Percentiles rank a stretch among this genome's conserved stretches.
phyloP scores from a whole-genome alignment of 352 stramenopile species.

The Aphanomyces invadans region DNA sequence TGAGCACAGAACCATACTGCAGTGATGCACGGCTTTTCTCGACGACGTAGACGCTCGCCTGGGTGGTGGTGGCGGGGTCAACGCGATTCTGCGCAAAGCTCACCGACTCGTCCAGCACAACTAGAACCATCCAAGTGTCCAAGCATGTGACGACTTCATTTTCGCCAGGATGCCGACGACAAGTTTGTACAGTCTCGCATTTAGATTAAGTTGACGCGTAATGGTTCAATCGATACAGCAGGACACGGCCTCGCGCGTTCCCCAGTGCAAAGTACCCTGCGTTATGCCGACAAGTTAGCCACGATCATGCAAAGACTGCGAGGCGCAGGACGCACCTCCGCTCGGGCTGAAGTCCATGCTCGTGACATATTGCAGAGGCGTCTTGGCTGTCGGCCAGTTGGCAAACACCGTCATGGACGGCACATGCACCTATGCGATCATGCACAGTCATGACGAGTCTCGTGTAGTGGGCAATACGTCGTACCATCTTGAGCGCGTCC shows the following conservation, averaged over 20 bases:
- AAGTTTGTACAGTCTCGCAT: no score
- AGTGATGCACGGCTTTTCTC: no score
- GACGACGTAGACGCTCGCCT: not conserved
- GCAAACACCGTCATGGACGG: conserved; percentile 91
- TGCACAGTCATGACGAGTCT: no score
- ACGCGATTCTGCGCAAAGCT: conserved; percentile 15
- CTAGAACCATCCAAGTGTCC: no score
- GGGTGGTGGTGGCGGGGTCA: not conserved
- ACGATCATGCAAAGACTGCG: not conserved
- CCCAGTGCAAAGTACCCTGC: conserved; percentile 88
- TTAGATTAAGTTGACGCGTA: conserved; percentile 77
- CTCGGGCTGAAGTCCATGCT: conserved; percentile 93
- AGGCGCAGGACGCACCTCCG: conserved; percentile 37
- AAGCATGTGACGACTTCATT: no score
- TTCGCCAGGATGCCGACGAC: no score
- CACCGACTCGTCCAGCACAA: conserved; percentile 5
- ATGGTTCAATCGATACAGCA: conserved; percentile 95
- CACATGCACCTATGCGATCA: conserved; percentile 69
- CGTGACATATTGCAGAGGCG: conserved; percentile 95
- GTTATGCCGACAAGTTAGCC: not conserved
- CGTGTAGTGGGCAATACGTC: no score
- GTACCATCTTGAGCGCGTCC: conserved; percentile 88
- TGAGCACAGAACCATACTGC: not conserved
- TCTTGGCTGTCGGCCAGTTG: conserved; percentile 97
- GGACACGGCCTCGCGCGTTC: conserved; percentile 94